Base-by-base conservation (phyloP, 2,329 filamentous ascomycete genomes). In the Botryosphaeria dothidea region DNA sequence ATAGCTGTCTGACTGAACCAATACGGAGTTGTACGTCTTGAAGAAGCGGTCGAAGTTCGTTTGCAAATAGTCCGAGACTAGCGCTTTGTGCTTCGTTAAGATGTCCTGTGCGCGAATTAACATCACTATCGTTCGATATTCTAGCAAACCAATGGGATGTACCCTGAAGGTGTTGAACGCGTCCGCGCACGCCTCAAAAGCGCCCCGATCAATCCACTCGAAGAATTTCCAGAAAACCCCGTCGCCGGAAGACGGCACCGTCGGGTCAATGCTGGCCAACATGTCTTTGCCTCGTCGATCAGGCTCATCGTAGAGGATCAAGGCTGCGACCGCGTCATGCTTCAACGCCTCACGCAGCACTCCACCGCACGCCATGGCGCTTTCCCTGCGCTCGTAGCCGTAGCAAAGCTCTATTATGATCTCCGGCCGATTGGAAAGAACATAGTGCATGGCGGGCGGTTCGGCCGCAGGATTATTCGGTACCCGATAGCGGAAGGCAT, bases 151-250 rank as follows among this genome's bases (percentile, higher is more conserved):
- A 19, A 9, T 60, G 38, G 38, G 56, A 46, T 69, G 21, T 85
- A 97, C 92, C 77, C 94, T 87, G 79, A 99, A 99, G 4, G 94
- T 98, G 66, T 93, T 97, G 77, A 99, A 99, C 1, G 95, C 94
- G 82, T 99, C 95, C 34, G 95, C 94, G 72, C 93, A 93, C 69
- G 98, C 92, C 81, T 99, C 95, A 73, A 99, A 99, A 31, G 91
- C 93, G 71, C 93, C 92, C 79, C 92, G 92, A 80, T 98, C 93
- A 72, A 99, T 96, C 92, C 94, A 99, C 67, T 91, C 88, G 74
- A 99, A 98, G 80, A 98, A 98, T 52, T 87, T 90, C 95, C 95
- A 99, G 77, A 99, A 97, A 1, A 97, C 88, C 3, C 94, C 94
- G 49, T 88, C 85, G 13, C 93, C 93, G 52, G 86, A 90, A 71